Percentiles rank a stretch among this genome's conserved stretches.
Evolutionary conservation across 176 grass and related monocot species (phyloP).

Genomic region (Saccharum officinarum): DNA sequence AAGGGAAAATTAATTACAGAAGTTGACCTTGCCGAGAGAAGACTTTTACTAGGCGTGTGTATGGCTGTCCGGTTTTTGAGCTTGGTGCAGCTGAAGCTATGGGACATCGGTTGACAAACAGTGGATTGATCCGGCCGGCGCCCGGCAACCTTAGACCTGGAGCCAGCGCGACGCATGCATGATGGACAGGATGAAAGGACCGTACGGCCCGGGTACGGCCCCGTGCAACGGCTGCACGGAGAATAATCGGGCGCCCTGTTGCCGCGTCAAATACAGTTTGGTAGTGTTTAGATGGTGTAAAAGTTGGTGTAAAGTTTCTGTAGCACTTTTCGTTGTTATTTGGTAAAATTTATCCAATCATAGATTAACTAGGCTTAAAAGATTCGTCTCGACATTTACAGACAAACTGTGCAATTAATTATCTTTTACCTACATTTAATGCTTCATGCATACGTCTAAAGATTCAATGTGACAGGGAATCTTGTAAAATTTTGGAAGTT

Average conservation of each 20-base stretch:
- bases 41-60: not conserved
- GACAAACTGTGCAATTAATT: too few relatives aligned
- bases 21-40: not conserved
- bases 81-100: not conserved
- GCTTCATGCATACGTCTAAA: too few relatives aligned
- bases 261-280: not conserved
- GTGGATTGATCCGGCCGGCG: not conserved
- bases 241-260: too few relatives aligned
- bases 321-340: too few relatives aligned
- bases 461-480: too few relatives aligned
- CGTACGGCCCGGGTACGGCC: not conserved
- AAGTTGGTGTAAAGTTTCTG: too few relatives aligned
- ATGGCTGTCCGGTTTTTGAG: not conserved
- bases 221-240: not conserved
- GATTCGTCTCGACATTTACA: too few relatives aligned
- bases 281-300: too few relatives aligned
- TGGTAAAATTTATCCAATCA: too few relatives aligned
- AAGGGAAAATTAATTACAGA: not conserved
- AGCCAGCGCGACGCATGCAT: not conserved
- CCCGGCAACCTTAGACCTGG: not conserved
- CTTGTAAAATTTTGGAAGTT: too few relatives aligned
- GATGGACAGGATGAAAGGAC: not conserved
- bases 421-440: too few relatives aligned
- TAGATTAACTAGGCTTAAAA: too few relatives aligned
- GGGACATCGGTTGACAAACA: not conserved